Evolutionary conservation across 2,329 filamentous ascomycete genomes (phyloP), one percentile per base, ranked within the genome.

Genomic region (Daldinia sp.): DNA sequence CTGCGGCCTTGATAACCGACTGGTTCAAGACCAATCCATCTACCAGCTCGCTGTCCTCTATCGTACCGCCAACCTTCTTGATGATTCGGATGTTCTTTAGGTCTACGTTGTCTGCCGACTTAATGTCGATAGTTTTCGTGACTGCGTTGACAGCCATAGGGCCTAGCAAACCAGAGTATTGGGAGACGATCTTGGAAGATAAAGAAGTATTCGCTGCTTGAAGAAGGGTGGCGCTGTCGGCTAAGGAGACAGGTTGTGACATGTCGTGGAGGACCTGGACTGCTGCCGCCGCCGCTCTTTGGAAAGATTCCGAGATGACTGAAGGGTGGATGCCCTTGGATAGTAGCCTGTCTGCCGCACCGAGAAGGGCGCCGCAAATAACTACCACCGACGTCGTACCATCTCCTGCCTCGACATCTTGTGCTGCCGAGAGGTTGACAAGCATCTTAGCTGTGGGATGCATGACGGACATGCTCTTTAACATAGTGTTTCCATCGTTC

Each of bases 391-490:
- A 98, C 32, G 95, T 99, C 58, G 95, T 99, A 74, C 95, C 96
- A 78, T 99, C 95, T 81, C 95, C 95, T 67, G 95, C 95, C 80
- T 99, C 95, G 64, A 99, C 93, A 82, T 99, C 95, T 79, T 99
- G 95, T 69, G 95, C 95, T 70, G 95, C 92, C 73, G 94, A 96
- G 66, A 99, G 87, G 79, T 99, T 94, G 74, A 99, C 95, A 71
- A 99, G 85, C 95, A 99, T 99, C 83, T 97, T 97, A 52, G 95
- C 95, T 49, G 96, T 96, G n/a, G 95, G 95, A 77, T 99, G 95
- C 90, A 99, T 93, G 70, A 99, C 95, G 69, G 92, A 91, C 95
- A 99, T 98, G 83, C 94, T 94, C 82, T 92, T 96, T 76, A 99
- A 83, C 94, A 99, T 99, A 60, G 95, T 99, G 83, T 96, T 96